Conservation (phyloP, 768 basidiomycete species). For the Leucocoprinus sp. region DNA sequence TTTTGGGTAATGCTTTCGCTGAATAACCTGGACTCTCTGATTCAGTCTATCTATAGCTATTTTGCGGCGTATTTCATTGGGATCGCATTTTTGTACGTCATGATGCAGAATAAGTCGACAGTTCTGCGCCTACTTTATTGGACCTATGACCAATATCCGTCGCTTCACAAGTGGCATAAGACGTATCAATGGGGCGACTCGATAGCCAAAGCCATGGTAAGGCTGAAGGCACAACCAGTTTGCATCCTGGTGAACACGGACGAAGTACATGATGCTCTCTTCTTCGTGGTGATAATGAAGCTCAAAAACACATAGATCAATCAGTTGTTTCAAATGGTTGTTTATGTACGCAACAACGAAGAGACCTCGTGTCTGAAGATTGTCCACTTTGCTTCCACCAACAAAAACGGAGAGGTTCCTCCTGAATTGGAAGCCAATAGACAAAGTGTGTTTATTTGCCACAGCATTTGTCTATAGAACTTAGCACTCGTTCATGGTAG, state of each 20-base stretch:
- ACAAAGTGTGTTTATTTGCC: conserved; percentile 35
- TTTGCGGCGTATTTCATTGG: conserved; percentile 54
- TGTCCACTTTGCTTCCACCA: conserved; percentile 51
- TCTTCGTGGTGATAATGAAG: not conserved
- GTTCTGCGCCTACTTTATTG: conserved; percentile 50
- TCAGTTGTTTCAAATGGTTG: conserved; percentile 51
- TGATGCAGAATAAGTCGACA: conserved; percentile 45
- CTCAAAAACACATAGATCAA: conserved; percentile 42
- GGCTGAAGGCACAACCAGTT: conserved; percentile 43
- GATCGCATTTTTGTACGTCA: conserved; percentile 37
- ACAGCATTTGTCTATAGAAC: not conserved
- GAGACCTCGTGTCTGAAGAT: conserved; percentile 64
- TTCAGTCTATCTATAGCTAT: conserved; percentile 32
- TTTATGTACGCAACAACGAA: conserved; percentile 62
- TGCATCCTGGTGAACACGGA: conserved; percentile 58
- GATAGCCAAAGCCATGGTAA: conserved; percentile 37
- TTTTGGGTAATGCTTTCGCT: conserved; percentile 34
- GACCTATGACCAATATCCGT: conserved; percentile 53
- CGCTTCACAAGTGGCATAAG: conserved; percentile 30
- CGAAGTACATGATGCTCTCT: conserved; percentile 35
- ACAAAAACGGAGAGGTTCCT: conserved; percentile 44
- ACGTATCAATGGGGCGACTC: conserved; percentile 34
- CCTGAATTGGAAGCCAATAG: conserved; percentile 69
- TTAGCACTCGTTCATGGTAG: conserved; percentile 16
- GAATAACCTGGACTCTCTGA: not conserved